Conservation (phyloP, 2,329 filamentous ascomycete genomes). For the Shiraia sp. region DNA sequence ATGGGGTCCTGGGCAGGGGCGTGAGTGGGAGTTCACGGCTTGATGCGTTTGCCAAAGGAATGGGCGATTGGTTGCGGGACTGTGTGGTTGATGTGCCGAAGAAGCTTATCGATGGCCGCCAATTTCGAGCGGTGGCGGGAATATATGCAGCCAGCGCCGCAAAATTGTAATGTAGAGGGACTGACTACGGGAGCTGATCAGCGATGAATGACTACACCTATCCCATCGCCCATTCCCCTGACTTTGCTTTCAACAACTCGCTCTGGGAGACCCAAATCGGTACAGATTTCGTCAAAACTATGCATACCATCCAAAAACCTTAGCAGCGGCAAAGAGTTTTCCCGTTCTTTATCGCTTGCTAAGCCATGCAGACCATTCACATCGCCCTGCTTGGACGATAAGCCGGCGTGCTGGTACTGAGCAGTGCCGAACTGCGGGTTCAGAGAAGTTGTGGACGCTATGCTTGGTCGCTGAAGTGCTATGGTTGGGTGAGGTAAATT, state of each 20-base stretch:
- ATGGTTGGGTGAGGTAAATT: slow-evolving; percentile 19
- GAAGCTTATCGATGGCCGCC: slow-evolving; percentile 28
- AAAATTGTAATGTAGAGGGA: no score
- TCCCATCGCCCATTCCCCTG: slow-evolving; percentile 48
- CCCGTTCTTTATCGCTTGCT: slow-evolving; percentile 17
- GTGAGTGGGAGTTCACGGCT: slow-evolving; percentile 54
- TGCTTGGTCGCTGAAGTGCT: slow-evolving; percentile 22
- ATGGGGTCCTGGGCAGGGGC: slow-evolving; percentile 43
- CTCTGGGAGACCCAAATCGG: slow-evolving; percentile 72
- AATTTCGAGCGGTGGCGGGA: slow-evolving; percentile 3
- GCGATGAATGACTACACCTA: slow-evolving; percentile 34
- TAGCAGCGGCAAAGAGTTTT: slow-evolving; percentile 54
- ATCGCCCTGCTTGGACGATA: slow-evolving; percentile 1
- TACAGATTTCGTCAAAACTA: slow-evolving; percentile 81
- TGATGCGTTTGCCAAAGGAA: slow-evolving; percentile 58
- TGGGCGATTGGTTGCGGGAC: slow-evolving; percentile 56
- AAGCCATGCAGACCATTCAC: slow-evolving; percentile 14
- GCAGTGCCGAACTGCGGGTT: slow-evolving; percentile 6
- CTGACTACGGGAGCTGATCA: neutral
- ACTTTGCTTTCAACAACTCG: slow-evolving; percentile 71
- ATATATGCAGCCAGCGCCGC: slow-evolving; percentile 2
- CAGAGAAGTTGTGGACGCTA: slow-evolving; percentile 15
- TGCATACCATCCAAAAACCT: slow-evolving; percentile 75
- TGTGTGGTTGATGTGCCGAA: slow-evolving; percentile 48
- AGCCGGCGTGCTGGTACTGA: slow-evolving; percentile 10